Percentiles rank a stretch among this genome's conserved stretches.
Evolutionary conservation across 2,329 filamentous ascomycete genomes (phyloP).

Genomic region (Sporothrix variecibatus): DNA sequence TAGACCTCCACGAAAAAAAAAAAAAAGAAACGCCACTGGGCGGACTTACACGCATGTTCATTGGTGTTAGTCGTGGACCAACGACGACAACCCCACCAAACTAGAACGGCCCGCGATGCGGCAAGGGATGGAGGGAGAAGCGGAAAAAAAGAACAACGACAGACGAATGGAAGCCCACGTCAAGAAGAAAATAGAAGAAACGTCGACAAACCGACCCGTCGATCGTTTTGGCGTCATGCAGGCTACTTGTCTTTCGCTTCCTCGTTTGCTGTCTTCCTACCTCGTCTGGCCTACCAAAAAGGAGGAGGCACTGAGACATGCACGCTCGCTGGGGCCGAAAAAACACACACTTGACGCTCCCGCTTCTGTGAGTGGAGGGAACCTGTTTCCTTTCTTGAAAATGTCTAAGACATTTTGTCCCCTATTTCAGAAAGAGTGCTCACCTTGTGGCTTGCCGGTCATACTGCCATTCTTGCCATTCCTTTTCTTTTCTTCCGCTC

Average conservation of each 20-base stretch:
- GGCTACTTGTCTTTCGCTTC: background rate
- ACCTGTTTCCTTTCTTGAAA: background rate
- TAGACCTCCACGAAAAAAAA: background rate
- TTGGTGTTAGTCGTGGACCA: background rate
- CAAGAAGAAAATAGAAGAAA: background rate
- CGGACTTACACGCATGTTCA: background rate
- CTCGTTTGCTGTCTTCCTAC: background rate
- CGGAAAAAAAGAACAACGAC: background rate
- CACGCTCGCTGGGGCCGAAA: background rate
- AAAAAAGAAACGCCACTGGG: background rate
- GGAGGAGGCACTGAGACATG: constrained; percentile 20
- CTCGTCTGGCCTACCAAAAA: background rate
- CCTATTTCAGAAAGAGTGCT: background rate
- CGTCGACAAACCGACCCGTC: background rate
- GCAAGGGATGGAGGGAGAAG: constrained; percentile 8
- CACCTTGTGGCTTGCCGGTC: background rate
- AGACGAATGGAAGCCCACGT: background rate
- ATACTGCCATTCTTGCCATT: background rate
- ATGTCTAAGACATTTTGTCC: constrained; percentile 8
- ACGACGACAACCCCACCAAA: background rate
- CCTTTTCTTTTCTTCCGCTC: background rate
- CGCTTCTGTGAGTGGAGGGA: background rate
- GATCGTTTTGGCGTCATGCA: constrained; percentile 3
- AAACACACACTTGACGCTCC: background rate
- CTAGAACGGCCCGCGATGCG: constrained; percentile 10